These are phyloP conservation scores for Ceratobasidium sp. DNA, from an alignment of 1,284 basidiomycete genomes.

Conservation along the genomic window DNA sequence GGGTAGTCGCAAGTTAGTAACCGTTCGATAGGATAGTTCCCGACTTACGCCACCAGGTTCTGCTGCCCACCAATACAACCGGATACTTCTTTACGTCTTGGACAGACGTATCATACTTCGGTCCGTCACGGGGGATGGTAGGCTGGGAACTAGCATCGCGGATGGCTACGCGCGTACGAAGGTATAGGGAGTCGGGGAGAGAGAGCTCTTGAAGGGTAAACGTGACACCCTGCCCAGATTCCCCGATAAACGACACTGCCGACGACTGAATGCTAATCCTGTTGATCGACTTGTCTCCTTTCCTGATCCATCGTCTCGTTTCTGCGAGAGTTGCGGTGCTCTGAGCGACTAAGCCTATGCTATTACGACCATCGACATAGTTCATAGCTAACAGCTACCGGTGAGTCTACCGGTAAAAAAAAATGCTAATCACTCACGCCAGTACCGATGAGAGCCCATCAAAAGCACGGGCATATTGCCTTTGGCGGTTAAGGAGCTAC, in stretches of 20 bases:
- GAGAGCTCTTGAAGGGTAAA: not conserved
- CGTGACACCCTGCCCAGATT: not conserved
- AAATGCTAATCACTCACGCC: not conserved
- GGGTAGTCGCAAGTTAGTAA: not conserved
- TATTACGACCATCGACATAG: not conserved
- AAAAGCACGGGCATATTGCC: not conserved
- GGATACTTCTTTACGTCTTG: not conserved
- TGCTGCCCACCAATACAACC: not conserved
- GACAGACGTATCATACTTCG: not conserved
- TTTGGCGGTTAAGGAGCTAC: not conserved
- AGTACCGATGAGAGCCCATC: not conserved
- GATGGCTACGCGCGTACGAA: not conserved
- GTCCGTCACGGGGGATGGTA: not conserved
- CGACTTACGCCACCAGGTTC: constrained; percentile 9
- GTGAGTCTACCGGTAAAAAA: not conserved
- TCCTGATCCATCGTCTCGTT: not conserved
- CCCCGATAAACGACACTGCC: not conserved
- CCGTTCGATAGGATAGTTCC: not conserved
- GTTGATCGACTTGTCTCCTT: not conserved
- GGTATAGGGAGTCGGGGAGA: constrained; percentile 2
- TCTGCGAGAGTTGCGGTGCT: not conserved
- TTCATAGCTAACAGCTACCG: not conserved
- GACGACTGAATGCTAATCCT: not conserved
- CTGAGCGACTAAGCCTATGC: not conserved
- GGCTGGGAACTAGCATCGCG: not conserved